Conservation (phyloP, 1,284 basidiomycete genomes). For the Fomitopsis palustris region DNA sequence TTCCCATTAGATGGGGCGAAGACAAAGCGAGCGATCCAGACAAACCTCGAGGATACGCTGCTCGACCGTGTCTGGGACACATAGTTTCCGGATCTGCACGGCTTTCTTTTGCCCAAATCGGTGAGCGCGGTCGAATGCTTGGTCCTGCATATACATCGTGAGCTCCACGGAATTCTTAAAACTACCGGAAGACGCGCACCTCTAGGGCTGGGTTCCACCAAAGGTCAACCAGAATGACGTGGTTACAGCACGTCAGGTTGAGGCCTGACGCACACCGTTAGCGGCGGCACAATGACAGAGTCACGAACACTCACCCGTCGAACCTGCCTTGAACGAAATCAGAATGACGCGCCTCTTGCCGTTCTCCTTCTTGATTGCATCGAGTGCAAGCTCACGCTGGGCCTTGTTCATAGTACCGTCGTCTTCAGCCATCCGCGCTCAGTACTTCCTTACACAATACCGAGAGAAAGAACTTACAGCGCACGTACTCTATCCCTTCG, state of each 20-base stretch:
- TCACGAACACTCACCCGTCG: conserved; percentile 54
- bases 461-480: conserved; percentile 63
- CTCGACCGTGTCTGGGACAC: conserved; percentile 86
- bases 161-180: too few species aligned
- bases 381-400: conserved; percentile 72
- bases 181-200: conserved; percentile 32
- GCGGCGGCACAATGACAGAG: not conserved
- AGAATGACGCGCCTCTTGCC: conserved; percentile 70
- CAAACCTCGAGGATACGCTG: conserved; percentile 74
- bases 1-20: not conserved
- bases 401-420: conserved; percentile 83
- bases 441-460: not conserved
- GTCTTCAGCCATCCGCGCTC: conserved; percentile 43
- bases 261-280: conserved; percentile 50
- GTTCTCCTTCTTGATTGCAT: conserved; percentile 63
- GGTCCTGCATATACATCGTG: conserved; percentile 47
- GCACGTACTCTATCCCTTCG: conserved; percentile 67
- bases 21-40: not conserved
- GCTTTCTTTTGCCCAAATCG: conserved; percentile 73
- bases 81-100: conserved; percentile 93
- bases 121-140: conserved; percentile 70
- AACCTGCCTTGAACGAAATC: conserved; percentile 96
- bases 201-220: conserved; percentile 96
- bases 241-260: conserved; percentile 93
- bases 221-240: conserved; percentile 88